Base-by-base conservation (phyloP, 1,284 basidiomycete genomes). In the Apiotrichum brassicae region DNA sequence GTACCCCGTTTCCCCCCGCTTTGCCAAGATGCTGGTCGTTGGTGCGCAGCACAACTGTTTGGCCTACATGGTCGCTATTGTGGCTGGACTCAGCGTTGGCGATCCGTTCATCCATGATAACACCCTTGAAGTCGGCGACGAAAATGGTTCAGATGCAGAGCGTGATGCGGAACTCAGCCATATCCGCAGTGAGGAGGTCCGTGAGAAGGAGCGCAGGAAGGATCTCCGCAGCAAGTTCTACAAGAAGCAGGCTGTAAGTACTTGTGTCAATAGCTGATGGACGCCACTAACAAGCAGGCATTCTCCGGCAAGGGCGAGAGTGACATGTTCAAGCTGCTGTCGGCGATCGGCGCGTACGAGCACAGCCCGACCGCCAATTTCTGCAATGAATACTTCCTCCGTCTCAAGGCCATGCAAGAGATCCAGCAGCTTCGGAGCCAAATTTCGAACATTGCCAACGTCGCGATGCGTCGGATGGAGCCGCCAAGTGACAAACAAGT, bases 351-450 rank as follows among this genome's bases (percentile, higher is more conserved):
- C 0, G 95, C 95, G 11, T 98, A 94, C 72, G 93, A 97, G 66
- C 94, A 86, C 70, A 85, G 86, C 22, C 85, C 87, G 3, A 83
- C 83, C 0, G 78, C 80, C 46, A 70, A 79, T 20, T 99, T 98
- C 71, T 98, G 95, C 72, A 72, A 76, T 8, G 81, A 87, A 43
- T 89, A 97, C 71, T 98, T 95, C 64, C 83, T 97, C n/a, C 78
- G 92, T 49, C 79, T 80, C 1, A 97, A 97, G 79, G 89, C 92
- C 0, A 98, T 99, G 93, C 88, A 97, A 73, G 95, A 99, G 75
- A 95, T 97, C 36, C 93, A 94, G 72, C 97, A 98, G 71, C 78
- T 99, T n/a, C 83, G 93, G 34, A 79, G 82, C 0, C 95, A 97
- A 65, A 86, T 97, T 51, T 87, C 81, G 61, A 82, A 78, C 58